A percentile compares a stretch with the other conserved stretches of the same genome.
phyloP scores from a whole-genome alignment of 78 protist genomes.

The slime mould (Dictyostelium discoideum) region dicty_2.7 NC_007090.3:2746001-2746500 shows the following conservation, averaged over 20 bases:
- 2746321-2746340: not conserved
- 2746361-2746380: not conserved
- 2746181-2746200: not conserved
- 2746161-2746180: not conserved
- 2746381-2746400: not conserved
- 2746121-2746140: not conserved
- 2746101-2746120: too few relatives aligned
- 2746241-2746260: not conserved
- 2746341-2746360: not conserved
- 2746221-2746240: not conserved
- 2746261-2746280: not conserved
- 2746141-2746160: not conserved
- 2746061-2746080: too few relatives aligned
- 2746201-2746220: not conserved
- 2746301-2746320: not conserved
- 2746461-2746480: not conserved
- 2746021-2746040: not conserved
- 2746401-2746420: not conserved
- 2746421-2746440: not conserved
- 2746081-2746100: too few relatives aligned
- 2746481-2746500: not conserved
- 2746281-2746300: not conserved
- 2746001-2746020: not conserved
- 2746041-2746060: too few relatives aligned
- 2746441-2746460: not conserved